Evolutionary conservation across 2,329 filamentous ascomycete species (phyloP).

Genomic region (Monosporascus sp.): DNA sequence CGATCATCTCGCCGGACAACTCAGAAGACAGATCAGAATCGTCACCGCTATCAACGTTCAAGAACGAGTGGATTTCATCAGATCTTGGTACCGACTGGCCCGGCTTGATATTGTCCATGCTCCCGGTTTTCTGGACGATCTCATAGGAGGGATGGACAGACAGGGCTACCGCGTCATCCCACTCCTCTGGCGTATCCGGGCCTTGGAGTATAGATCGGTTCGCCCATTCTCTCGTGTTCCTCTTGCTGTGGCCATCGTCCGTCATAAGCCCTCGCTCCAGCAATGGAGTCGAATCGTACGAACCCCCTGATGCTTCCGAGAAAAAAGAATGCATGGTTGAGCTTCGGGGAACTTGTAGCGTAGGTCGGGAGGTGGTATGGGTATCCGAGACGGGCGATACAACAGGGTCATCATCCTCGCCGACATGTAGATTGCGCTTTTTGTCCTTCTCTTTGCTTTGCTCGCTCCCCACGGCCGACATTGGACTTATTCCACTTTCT

Average conservation of each 20-base stretch:
- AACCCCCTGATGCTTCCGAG: constrained; percentile 63
- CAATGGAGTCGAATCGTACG: constrained; percentile 72
- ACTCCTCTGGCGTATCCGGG: constrained; percentile 32
- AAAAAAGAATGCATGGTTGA: constrained; percentile 43
- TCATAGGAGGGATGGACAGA: constrained; percentile 45
- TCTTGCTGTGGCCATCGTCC: constrained; percentile 43
- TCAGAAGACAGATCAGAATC: constrained; percentile 61
- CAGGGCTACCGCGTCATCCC: constrained; percentile 24
- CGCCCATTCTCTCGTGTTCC: constrained; percentile 44
- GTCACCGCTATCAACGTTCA: constrained; percentile 37
- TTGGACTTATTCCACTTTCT: constrained; percentile 8
- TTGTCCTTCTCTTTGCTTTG: constrained; percentile 32
- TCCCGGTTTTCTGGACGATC: constrained; percentile 49
- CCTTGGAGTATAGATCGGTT: constrained; percentile 50
- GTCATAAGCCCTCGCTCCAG: constrained; percentile 59
- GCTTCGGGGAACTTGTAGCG: constrained; percentile 19
- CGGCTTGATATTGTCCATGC: constrained; percentile 40
- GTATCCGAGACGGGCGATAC: constrained; percentile 22
- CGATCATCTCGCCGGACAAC: constrained; percentile 48
- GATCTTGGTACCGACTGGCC: constrained; percentile 24
- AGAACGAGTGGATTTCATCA: constrained; percentile 20
- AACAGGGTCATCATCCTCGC: constrained; percentile 34
- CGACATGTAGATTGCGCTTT: constrained; percentile 42
- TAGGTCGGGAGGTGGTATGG: constrained; percentile 8
- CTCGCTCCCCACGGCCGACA: constrained; percentile 19